These are phyloP conservation scores for Chaetoceros muelleri DNA, from an alignment of 108 stramenopile species.

Conservation along the genomic window DNA sequence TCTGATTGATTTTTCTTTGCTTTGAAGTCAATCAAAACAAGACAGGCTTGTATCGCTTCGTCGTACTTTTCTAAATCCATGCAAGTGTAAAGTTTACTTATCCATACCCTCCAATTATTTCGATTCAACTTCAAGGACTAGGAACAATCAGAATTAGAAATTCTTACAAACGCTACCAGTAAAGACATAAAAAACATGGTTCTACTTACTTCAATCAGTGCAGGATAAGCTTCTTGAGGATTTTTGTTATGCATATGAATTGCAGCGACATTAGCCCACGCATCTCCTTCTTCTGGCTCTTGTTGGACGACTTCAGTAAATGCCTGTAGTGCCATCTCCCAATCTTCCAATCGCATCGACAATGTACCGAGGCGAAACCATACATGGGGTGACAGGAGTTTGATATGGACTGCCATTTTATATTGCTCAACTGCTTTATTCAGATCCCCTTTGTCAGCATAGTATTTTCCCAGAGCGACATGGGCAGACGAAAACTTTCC, in stretches of 20 bases:
- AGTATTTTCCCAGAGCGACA: slow-evolving; percentile 65
- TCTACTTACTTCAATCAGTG: slow-evolving; percentile 45
- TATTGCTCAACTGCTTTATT: slow-evolving; percentile 43
- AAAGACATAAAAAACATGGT: neutral
- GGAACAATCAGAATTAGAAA: neutral
- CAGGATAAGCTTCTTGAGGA: slow-evolving; percentile 72
- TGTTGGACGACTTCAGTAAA: slow-evolving; percentile 90
- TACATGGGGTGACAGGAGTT: slow-evolving; percentile 70
- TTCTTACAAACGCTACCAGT: slow-evolving; percentile 1
- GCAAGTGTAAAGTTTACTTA: slow-evolving; percentile 72
- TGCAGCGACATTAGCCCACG: slow-evolving; percentile 91
- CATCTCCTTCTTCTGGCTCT: slow-evolving; percentile 88
- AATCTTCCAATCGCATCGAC: slow-evolving; percentile 80
- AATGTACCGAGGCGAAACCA: slow-evolving; percentile 92
- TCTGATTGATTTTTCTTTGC: slow-evolving; percentile 25
- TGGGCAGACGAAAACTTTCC: slow-evolving; percentile 80
- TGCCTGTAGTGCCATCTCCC: slow-evolving; percentile 76
- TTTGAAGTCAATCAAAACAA: slow-evolving; percentile 49
- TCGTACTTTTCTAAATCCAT: slow-evolving; percentile 77
- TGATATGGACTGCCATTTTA: slow-evolving; percentile 55
- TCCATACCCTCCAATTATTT: slow-evolving; percentile 79
- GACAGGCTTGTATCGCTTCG: slow-evolving; percentile 77
- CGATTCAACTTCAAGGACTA: slow-evolving; percentile 62
- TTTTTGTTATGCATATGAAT: slow-evolving; percentile 69
- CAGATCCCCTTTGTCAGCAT: slow-evolving; percentile 62